Evolutionary conservation across 2,329 filamentous ascomycete genomes (phyloP), one percentile per base, ranked within the genome.

Genomic region (Phoma sp.): DNA sequence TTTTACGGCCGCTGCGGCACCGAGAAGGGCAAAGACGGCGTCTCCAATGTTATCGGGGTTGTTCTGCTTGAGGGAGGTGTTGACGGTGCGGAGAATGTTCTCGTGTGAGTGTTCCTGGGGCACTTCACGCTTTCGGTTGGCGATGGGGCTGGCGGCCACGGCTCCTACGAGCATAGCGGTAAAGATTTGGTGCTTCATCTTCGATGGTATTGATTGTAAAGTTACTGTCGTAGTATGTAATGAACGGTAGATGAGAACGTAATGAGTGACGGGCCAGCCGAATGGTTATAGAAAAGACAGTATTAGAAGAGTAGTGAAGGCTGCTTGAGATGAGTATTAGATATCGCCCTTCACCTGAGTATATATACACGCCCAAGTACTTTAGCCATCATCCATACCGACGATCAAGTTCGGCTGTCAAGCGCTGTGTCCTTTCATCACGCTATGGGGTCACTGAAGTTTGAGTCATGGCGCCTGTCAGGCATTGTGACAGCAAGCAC

Each of bases 41-140:
- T 82, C 79, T 37, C 64, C 42, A 50, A 84, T 82, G 9, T 76
- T 67, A 56, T 77, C 76, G 1, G 81, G 81, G 68, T 84, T 81
- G 62, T 83, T 65, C 51, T 74, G 61, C 34, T 74, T 55, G 28
- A 85, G 66, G 47, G 77, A 73, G 18, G 69, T 70, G 57, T 78
- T 74, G 57, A 82, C 78, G 38, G 75, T 76, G 25, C 69, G 67
- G 40, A 85, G 68, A 65, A 83, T 77, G 59, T 78, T 76, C 51
- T 79, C 71, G 69, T 86, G 83, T 10, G 82, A 81, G 63, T 84
- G 81, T 59, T 85, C 83, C 65, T 85, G 82, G 21, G 83, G 83
- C 53, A 85, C 82, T 66, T 85, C 80, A 61, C 81, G 81, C 66
- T 69, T 69, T 26, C 28, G 47, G 29, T 56, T 52, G 20, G 63